Evolutionary conservation across 2,329 filamentous ascomycete genomes (phyloP).

Genomic region (Zymoseptoria tritici): DNA sequence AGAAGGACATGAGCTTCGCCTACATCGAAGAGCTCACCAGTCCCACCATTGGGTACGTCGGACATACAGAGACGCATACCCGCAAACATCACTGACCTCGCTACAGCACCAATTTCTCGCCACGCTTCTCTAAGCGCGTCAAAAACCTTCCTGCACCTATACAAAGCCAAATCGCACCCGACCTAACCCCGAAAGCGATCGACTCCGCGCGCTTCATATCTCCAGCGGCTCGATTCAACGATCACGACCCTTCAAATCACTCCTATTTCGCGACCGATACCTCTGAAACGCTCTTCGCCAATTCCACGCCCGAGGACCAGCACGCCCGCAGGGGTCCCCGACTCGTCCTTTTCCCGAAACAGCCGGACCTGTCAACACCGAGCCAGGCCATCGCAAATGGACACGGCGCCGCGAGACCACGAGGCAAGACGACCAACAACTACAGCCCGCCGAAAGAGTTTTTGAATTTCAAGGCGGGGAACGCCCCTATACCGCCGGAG

Average conservation of each 20-base stretch:
- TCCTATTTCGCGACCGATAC: conserved; percentile 1
- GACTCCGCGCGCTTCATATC: conserved; percentile 14
- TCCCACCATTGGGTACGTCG: not conserved
- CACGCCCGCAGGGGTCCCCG: conserved; percentile 1
- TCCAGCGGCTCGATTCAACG: not conserved
- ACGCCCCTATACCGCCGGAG: not conserved
- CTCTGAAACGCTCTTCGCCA: not conserved
- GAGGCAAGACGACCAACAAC: not conserved
- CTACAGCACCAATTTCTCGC: conserved; percentile 20
- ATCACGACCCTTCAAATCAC: not conserved
- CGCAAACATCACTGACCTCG: conserved; percentile 1
- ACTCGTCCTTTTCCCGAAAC: conserved; percentile 13
- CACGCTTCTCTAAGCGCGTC: conserved; percentile 23
- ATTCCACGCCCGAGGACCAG: not conserved
- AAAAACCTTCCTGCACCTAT: conserved; percentile 14
- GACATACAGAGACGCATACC: not conserved
- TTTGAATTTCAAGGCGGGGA: not conserved
- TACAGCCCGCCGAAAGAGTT: conserved; percentile 1
- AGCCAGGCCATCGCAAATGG: conserved; percentile 10
- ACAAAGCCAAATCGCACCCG: conserved; percentile 1
- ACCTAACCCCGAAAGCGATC: conserved; percentile 4
- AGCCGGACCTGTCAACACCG: conserved; percentile 9
- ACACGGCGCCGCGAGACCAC: conserved; percentile 6
- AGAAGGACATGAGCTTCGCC: not conserved
- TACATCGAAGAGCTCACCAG: not conserved